Base-by-base conservation (phyloP, 2,329 filamentous ascomycete species). In the Aspergillus aculeatus region DNA sequence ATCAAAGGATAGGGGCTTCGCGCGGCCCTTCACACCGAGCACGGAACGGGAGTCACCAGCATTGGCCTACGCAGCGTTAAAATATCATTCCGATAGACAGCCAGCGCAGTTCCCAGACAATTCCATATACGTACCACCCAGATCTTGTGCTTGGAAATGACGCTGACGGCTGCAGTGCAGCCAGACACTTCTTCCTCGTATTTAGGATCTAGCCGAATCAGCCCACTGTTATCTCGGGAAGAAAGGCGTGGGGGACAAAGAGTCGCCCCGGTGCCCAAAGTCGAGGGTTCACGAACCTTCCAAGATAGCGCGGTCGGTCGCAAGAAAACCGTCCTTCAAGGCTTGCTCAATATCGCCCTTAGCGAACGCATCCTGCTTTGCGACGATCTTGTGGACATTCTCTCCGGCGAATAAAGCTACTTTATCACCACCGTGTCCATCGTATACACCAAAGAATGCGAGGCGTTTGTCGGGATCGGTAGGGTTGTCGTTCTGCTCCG, bases 141-240 rank as follows among this genome's bases (percentile, higher is more conserved):
- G 76, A 99, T 93, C 80, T 96, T 96, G 76, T 95, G 89, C 71
- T 89, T 88, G 47, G 91, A 94, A 69, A 98, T 88, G 70, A 99
- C 82, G 68, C 89, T 89, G 67, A 96, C 94, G 55, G 95, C 95
- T 56, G 95, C 93, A 64, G 95, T 99, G 81, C 95, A 99, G 66
- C 95, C 95, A 62, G 95, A 99, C 59, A 98, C 93, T 78, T 99
- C 95, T 71, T 98, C 94, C 75, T 96, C 92, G 75, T 98, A 98
- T 78, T 90, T 91, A 66, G 95, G 92, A 79, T 99, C 95, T 99
- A 77, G 29, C 50, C 50, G 49, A 53, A 60, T 65, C 57, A 64
- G 65, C 71, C 55, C 58, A 24, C n/a, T 29, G 9, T 32, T 56
- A 21, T 16, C 12, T 56, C 35, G 54, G 26, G 10, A 41, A 31